Evolutionary conservation across 2,329 filamentous ascomycete genomes (phyloP).

Genomic region (Pezicula neosporulosa): DNA sequence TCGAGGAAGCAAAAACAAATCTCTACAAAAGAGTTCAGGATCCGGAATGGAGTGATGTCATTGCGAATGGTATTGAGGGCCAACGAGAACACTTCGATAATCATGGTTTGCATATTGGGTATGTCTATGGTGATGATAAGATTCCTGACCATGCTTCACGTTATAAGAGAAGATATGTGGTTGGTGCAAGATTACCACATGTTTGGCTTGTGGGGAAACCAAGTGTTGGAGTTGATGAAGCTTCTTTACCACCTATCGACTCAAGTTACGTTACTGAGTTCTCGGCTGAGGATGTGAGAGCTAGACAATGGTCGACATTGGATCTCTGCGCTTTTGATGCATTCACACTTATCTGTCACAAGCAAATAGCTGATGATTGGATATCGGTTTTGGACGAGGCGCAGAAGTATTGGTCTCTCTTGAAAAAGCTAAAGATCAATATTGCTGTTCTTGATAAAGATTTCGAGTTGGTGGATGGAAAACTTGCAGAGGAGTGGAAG

Average conservation of each 20-base stretch:
- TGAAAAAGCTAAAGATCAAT: constrained; percentile 6
- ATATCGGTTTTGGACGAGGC: constrained; percentile 3
- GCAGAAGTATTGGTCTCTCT: neutral
- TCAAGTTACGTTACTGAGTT: constrained; percentile 33
- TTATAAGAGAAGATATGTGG: constrained; percentile 32
- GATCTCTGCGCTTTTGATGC: constrained; percentile 31
- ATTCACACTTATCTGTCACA: constrained; percentile 28
- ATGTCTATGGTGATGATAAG: constrained; percentile 33
- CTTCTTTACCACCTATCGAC: constrained; percentile 23
- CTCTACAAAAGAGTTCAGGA: constrained; percentile 28
- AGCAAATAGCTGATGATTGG: constrained; percentile 7
- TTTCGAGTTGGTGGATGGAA: constrained; percentile 19
- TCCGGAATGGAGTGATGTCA: constrained; percentile 24
- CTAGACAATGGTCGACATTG: constrained; percentile 30
- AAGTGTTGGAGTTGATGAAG: neutral
- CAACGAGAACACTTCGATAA: constrained; percentile 41
- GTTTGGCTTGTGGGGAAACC: constrained; percentile 30
- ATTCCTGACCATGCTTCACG: constrained; percentile 33
- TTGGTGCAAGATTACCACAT: constrained; percentile 37
- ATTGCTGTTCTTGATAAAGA: constrained; percentile 14
- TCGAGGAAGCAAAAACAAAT: constrained; percentile 27
- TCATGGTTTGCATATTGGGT: constrained; percentile 40
- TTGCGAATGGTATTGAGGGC: constrained; percentile 30
- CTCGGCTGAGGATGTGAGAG: constrained; percentile 16
- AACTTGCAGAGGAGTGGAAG: constrained; percentile 18